Evolutionary conservation across 768 basidiomycete genomes (phyloP), one percentile per base, ranked within the genome.

Genomic region (Kwoniella newhampshirensis): DNA sequence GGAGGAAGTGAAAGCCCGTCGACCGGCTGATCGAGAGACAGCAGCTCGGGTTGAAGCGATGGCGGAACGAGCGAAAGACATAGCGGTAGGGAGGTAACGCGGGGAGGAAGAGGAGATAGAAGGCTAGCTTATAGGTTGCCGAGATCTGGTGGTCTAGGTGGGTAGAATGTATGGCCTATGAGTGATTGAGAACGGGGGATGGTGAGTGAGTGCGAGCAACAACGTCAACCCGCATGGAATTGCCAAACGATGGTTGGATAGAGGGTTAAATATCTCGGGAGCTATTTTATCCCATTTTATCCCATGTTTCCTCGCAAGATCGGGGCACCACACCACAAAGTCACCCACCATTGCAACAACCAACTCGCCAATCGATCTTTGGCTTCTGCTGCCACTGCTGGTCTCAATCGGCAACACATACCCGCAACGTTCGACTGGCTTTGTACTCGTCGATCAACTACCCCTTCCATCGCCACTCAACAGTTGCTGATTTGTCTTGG

Each of bases 1-100:
- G 11, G 82, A 79, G 0, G 79, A 79, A 9, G 67, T 75, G 48
- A 78, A 77, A 23, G 73, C 73, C 27, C 75, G 77, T 27, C 62
- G 39, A 39, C 40, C 55, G 21, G 48, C 37, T 37, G 58, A 30
- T 35, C 47, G 50, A 17, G 47, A 46, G 13, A 58, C 54, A 25
- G 37, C 51, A 17, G 44, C 32, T 47, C 64, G 44, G 9, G 59
- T 48, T 21, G 59, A 47, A 39, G 60, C 42, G 37, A 68, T 46
- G 40, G 58, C 55, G 28, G 64, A 65, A 12, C 67, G 55, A 21
- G 62, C 54, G 48, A 58, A 52, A 4, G 69, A 65, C 62, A 65
- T 60, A 39, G 51, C 52, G 50, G n/a, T n/a, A n/a, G n/a, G n/a
- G n/a, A n/a, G n/a, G n/a, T n/a, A n/a, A n/a, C n/a, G n/a, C n/a